phyloP scores from a whole-genome alignment of 257 asterid genomes.

The Forsythia viridissima region DNA sequence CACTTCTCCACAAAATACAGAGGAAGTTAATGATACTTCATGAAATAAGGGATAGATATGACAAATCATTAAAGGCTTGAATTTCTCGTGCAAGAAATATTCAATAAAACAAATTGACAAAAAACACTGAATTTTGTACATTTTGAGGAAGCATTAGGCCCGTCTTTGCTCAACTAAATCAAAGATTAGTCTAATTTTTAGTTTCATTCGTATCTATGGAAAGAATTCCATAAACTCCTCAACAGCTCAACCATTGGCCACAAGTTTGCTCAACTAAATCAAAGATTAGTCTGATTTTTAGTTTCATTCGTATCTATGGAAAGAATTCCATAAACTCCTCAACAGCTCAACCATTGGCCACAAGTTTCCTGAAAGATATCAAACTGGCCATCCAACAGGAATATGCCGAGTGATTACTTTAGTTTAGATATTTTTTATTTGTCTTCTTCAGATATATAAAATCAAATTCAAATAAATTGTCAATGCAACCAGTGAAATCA shows the following conservation, averaged over 20 bases:
- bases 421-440: background rate
- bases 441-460: background rate
- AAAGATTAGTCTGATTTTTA: background rate
- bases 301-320: background rate
- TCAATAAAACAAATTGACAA: background rate
- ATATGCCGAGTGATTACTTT: background rate
- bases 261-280: background rate
- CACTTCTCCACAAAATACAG: background rate
- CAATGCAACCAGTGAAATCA: slow-evolving; percentile 20
- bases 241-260: background rate
- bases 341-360: background rate
- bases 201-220: too few relatives aligned
- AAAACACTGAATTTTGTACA: background rate
- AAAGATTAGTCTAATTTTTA: too few relatives aligned
- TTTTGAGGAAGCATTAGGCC: background rate
- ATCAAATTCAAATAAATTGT: background rate
- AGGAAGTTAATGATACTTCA: background rate
- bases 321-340: background rate
- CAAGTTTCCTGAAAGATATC: background rate
- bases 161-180: background rate
- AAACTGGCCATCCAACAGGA: slow-evolving; percentile 1
- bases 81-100: background rate
- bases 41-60: background rate
- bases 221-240: background rate
- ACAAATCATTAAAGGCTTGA: background rate